Conservation (phyloP, 2,329 filamentous ascomycete species). For the Cladobotryum mycophilum region DNA sequence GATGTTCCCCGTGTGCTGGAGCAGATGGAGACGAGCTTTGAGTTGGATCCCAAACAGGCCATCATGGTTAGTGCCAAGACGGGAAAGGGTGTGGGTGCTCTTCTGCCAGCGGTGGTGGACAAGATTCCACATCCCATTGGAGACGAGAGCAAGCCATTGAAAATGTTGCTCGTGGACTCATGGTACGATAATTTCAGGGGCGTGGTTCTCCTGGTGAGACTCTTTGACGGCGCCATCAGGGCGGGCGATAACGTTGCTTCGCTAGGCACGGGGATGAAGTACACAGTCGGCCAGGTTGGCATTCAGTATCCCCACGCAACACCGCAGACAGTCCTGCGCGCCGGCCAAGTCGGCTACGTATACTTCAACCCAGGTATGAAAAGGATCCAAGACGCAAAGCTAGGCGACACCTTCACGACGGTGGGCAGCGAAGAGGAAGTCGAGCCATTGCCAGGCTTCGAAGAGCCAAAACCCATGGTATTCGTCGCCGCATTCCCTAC, state of each 20-base stretch:
- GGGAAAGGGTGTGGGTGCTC: constrained; percentile 74
- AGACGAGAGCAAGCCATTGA: constrained; percentile 64
- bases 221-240: constrained; percentile 81
- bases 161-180: constrained; percentile 87
- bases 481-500: constrained; percentile 96
- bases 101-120: constrained; percentile 81
- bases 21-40: constrained; percentile 81
- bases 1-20: constrained; percentile 80
- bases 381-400: constrained; percentile 86
- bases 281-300: constrained; percentile 91
- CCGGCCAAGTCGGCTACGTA: constrained; percentile 93
- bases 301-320: constrained; percentile 92
- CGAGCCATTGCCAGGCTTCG: constrained; percentile 81
- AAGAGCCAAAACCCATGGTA: constrained; percentile 97
- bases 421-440: constrained; percentile 71
- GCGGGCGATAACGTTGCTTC: constrained; percentile 83
- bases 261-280: constrained; percentile 81
- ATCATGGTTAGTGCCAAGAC: constrained; percentile 85
- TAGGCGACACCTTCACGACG: constrained; percentile 90
- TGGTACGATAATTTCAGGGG: constrained; percentile 98
- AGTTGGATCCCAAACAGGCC: constrained; percentile 69
- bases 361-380: constrained; percentile 99
- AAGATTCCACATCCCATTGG: constrained; percentile 76
- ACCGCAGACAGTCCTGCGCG: constrained; percentile 70
- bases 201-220: constrained; percentile 80